phyloP scores from a whole-genome alignment of 371 early-diverging fungal genomes.

The Rozella allomycis region DNA sequence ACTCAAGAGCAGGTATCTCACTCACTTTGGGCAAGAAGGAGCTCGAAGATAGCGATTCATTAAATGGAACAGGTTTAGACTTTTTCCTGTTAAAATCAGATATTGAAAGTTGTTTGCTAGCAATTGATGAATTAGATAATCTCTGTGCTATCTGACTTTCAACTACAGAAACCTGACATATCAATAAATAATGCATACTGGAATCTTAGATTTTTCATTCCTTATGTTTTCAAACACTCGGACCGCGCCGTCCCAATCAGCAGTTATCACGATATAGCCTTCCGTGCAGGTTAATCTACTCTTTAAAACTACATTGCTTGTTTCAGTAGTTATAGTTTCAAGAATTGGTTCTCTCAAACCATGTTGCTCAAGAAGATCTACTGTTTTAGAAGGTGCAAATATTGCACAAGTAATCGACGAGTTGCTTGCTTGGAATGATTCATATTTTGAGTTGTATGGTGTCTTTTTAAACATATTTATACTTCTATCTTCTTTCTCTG shows the following conservation, averaged over 20 bases:
- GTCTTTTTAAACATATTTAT: no score
- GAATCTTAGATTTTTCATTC: neutral
- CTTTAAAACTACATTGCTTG: neutral
- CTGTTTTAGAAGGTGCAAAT: neutral
- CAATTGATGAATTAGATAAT: no score
- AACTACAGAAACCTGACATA: no score
- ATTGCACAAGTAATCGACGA: neutral
- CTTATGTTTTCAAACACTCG: neutral
- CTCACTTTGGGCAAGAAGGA: no score
- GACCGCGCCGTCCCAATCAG: neutral
- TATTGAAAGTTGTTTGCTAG: no score
- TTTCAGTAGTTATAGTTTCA: neutral
- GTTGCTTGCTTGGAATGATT: neutral
- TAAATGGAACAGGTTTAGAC: no score
- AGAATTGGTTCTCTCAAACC: neutral
- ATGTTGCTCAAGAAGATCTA: neutral
- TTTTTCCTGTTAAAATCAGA: no score
- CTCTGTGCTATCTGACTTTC: no score
- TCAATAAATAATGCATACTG: neutral
- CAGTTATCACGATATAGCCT: neutral
- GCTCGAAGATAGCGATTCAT: no score
- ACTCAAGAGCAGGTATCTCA: no score
- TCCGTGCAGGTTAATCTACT: neutral
- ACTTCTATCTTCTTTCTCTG: constrained; percentile 3
- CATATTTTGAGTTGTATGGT: no score